Base-by-base conservation (phyloP, 1,284 basidiomycete species). In the Volvariella surrecta region DNA sequence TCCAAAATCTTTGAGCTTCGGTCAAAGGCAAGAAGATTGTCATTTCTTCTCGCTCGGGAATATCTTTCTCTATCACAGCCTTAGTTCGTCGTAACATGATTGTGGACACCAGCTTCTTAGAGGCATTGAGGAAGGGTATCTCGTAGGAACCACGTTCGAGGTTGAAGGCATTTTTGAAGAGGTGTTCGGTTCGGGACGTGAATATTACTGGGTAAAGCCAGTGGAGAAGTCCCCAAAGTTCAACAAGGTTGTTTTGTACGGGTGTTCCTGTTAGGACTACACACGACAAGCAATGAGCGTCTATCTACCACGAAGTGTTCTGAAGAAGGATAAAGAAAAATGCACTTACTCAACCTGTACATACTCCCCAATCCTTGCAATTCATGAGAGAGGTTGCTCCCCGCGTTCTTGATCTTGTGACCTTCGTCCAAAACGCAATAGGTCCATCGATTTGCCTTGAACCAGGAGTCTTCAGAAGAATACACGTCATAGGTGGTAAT, bases 61-160 rank as follows among this genome's bases (percentile, higher is more conserved):
- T 72, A 37, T 62, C 60, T 20, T 70, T 59, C 42, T 70, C 67
- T 1, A 78, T 72, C 3, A 50, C 58, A 3, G 68, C 66, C 50
- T 81, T 81, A 2, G 77, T 81, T 11, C 79, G 67, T 2, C 79
- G 68, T 9, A 81, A 59, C 79, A 81, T 81, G 44, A 81, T 58
- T 3, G 60, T 58, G 13, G 65, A 58, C 8, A 81, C 62, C 4
- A 81, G 61, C 20, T 65, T 58, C 45, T 73, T 66, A 1, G 71
- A 63, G 8, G 69, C 64, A 40, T 62, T 62, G 28, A 81, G 61
- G 52, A 78, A 70, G 2, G 64, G 53, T 2, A 73, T 52, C 6
- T 68, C 62, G 58, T 81, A 81, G 3, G 59, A 58, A 1, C 79
- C 79, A 10, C 57, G 58, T 1, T 53, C 41, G 16, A 82, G 62